phyloP scores from a whole-genome alignment of 495 filamentous ascomycete species.

The Penicillium ucsense region DNA sequence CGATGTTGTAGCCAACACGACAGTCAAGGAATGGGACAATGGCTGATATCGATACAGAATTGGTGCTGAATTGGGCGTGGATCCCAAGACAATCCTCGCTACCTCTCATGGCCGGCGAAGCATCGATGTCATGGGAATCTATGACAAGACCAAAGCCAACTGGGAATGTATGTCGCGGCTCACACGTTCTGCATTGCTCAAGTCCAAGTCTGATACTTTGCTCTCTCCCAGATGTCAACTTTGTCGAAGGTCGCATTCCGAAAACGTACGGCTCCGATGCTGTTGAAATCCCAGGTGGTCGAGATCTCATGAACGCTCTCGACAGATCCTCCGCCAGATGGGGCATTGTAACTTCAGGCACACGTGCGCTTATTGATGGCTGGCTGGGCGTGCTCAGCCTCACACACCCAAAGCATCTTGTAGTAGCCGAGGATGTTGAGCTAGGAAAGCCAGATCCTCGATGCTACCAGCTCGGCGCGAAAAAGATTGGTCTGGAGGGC shows the following conservation, averaged over 20 bases:
- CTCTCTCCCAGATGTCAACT: constrained; percentile 56
- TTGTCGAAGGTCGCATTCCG: constrained; percentile 70
- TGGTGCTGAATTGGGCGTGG: constrained; percentile 71
- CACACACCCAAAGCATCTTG: constrained; percentile 60
- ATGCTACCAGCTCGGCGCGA: constrained; percentile 68
- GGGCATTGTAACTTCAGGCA: constrained; percentile 91
- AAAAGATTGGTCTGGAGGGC: constrained; percentile 48
- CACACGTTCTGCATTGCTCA: no score
- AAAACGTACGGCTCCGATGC: constrained; percentile 66
- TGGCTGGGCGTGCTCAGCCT: constrained; percentile 78
- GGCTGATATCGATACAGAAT: constrained; percentile 32
- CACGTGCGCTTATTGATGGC: constrained; percentile 66
- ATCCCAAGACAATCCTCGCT: constrained; percentile 69
- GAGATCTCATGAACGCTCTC: constrained; percentile 47
- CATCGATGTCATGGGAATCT: constrained; percentile 68
- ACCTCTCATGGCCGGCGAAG: constrained; percentile 82
- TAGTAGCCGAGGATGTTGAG: constrained; percentile 78
- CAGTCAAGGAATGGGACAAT: background rate
- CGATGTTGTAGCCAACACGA: background rate
- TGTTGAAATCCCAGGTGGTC: constrained; percentile 67
- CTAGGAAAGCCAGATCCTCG: constrained; percentile 78
- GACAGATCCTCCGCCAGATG: constrained; percentile 54
- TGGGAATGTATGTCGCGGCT: constrained; percentile 66
- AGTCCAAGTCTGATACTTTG: background rate
- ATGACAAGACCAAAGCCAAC: constrained; percentile 72